Conservation (phyloP, 1,284 basidiomycete genomes). For the Cerrena zonata region DNA sequence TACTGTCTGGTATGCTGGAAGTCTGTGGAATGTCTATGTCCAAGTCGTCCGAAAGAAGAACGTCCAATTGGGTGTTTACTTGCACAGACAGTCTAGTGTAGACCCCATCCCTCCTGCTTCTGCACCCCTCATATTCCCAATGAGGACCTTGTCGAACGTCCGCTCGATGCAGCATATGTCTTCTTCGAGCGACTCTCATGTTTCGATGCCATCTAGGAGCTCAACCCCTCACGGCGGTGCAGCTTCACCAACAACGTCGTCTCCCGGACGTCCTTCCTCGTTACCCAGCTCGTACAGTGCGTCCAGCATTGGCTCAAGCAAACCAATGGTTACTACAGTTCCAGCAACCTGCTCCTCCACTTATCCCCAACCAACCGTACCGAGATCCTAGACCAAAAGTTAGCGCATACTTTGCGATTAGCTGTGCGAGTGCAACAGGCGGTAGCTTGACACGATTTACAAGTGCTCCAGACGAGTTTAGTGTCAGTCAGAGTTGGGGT, state of each 20-base stretch:
- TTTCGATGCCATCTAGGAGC: conserved; percentile 1
- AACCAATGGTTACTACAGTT: conserved; percentile 19
- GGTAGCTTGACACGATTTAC: conserved; percentile 79
- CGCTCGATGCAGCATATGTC: not conserved
- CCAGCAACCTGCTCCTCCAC: conserved; percentile 39
- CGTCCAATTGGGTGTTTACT: conserved; percentile 81
- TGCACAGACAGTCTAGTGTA: conserved; percentile 78
- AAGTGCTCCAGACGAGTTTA: conserved; percentile 82
- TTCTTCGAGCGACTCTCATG: not conserved
- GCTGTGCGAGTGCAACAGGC: conserved; percentile 77
- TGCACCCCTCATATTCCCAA: conserved; percentile 19
- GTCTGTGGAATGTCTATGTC: conserved; percentile 80
- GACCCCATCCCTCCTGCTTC: conserved; percentile 54
- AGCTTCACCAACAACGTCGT: conserved; percentile 12
- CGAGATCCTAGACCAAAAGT: conserved; percentile 67
- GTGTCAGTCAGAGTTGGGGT: conserved; percentile 74
- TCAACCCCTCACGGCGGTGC: conserved; percentile 8
- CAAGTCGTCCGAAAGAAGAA: conserved; percentile 75
- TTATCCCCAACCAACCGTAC: conserved; percentile 58
- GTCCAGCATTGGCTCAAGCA: conserved; percentile 9
- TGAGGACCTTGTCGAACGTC: conserved; percentile 3
- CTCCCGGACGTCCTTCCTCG: conserved; percentile 13
- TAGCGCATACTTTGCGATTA: conserved; percentile 77
- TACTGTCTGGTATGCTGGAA: conserved; percentile 77
- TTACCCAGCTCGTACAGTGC: conserved; percentile 13